A percentile compares a stretch with the other conserved stretches of the same genome.
These are phyloP conservation scores for Fusarium cyanostomum DNA, from an alignment of 2,329 filamentous ascomycete genomes.

Conservation along the genomic window DNA sequence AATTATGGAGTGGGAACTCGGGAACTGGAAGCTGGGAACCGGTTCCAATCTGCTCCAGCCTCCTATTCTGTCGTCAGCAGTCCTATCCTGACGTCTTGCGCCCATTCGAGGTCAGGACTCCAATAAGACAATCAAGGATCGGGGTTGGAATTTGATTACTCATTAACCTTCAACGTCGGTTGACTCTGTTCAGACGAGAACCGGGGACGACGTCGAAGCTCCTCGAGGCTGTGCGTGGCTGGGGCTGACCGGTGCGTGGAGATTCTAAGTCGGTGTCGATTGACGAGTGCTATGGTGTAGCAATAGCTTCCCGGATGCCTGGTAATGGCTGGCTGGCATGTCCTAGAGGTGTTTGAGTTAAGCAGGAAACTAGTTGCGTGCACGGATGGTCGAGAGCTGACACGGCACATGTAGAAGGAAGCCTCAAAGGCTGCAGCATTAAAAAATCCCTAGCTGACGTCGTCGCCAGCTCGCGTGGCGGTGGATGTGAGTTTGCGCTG, in stretches of 20 bases:
- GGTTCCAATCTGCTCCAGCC: conserved; percentile 38
- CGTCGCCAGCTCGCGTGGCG: conserved; percentile 33
- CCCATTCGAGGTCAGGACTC: not conserved
- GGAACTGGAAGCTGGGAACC: conserved; percentile 35
- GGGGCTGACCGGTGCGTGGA: conserved; percentile 17
- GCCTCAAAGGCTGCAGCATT: conserved; percentile 42
- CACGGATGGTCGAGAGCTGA: not conserved
- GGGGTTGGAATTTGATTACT: too few relatives aligned
- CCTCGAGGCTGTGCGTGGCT: conserved; percentile 18
- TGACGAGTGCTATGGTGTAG: conserved; percentile 1
- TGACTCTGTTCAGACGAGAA: not conserved
- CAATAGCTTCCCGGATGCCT: conserved; percentile 11
- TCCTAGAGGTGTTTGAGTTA: not conserved
- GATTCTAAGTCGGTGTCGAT: conserved; percentile 1
- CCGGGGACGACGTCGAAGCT: conserved; percentile 5
- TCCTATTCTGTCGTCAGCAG: conserved; percentile 23
- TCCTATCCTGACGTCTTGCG: not conserved
- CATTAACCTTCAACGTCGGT: too few relatives aligned
- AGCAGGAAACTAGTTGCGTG: not conserved
- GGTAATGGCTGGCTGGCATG: conserved; percentile 14
- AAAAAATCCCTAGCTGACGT: conserved; percentile 40
- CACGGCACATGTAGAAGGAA: conserved; percentile 27
- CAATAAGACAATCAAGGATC: too few relatives aligned
- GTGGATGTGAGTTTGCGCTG: conserved; percentile 35
- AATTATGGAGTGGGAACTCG: conserved; percentile 38